Base-by-base conservation (phyloP, 129 eudicot genomes). In the Flaveria trinervia region DNA sequence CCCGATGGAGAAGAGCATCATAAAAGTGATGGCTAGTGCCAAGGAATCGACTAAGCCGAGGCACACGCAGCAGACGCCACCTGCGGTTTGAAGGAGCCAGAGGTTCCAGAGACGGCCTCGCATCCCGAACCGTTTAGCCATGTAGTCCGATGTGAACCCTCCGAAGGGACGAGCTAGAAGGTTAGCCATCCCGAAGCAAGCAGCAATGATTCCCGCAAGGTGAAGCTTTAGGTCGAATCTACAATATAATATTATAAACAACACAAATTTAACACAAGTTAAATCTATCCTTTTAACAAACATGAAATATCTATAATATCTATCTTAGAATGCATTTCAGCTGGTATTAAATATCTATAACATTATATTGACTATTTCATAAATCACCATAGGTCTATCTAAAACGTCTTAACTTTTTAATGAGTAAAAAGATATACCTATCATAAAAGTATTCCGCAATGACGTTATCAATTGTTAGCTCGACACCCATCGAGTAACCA, bases 101-200 rank as follows among this genome's bases (percentile, higher is more conserved):
- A 93, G 88, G 68, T 83, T 81, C 98, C 98, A 93, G 2, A 93
- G 86, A 9, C 98, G 84, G 7, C 98, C 98, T 52, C 98, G 74
- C 98, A 93, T 93, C 1, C 98, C 98, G 28, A 79, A 90, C 11
- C 75, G 50, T 8, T 62, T 75, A 1, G 91, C 92, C 33, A 86
- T 85, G 18, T 48, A 70, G 50, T 90, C 98, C 0, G 98, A 93
- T 11, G 90, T 88, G 52, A 74, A 84, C 23, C 98, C 98, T 5
- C 98, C 98, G 0, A 85, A 76, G 7, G 98, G 97, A 0, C 97
- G 92, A 17, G 98, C 88, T 18, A 79, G 46, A n/a, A 93, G 49
- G 83, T 93, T 93, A 9, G 98, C 91, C 96, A 93, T 90, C 33
- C 98, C 98, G 50, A 88, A 93, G 30, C 83, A 51, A 10, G 98